Conservation (phyloP, 1,284 basidiomycete species). For the Cystobasidium sp. region DNA sequence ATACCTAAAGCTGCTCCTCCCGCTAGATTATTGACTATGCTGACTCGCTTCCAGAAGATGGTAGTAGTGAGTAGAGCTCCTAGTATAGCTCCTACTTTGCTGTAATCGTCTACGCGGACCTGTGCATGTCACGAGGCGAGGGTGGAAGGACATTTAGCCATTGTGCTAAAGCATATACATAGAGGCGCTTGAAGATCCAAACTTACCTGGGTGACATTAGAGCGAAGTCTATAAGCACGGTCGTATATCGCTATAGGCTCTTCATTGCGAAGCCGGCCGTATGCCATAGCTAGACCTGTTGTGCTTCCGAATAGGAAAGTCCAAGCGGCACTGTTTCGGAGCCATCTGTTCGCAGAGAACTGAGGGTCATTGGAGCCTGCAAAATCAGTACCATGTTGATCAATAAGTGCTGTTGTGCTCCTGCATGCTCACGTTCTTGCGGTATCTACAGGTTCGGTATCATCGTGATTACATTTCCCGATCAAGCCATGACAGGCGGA, state of each 20-base stretch:
- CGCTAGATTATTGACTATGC: conserved; percentile 42
- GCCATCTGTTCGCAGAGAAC: conserved; percentile 43
- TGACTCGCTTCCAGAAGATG: conserved; percentile 47
- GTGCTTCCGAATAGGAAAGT: conserved; percentile 35
- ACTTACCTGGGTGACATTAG: conserved; percentile 29
- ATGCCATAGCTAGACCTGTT: conserved; percentile 41
- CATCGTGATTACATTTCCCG: background rate
- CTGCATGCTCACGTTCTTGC: conserved; percentile 26
- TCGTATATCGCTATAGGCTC: conserved; percentile 37
- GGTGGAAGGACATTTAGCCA: background rate
- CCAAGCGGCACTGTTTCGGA: conserved; percentile 40
- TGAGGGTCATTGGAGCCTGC: background rate
- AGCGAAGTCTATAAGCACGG: conserved; percentile 30
- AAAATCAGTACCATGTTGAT: background rate
- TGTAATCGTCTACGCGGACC: conserved; percentile 41
- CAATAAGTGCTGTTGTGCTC: background rate
- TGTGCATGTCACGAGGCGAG: background rate
- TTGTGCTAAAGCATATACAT: background rate
- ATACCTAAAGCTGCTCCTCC: conserved; percentile 47
- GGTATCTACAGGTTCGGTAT: conserved; percentile 18
- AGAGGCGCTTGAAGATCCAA: too few species aligned
- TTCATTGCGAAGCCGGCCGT: conserved; percentile 36
- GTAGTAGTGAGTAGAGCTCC: conserved; percentile 46
- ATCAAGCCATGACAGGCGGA: conserved; percentile 2
- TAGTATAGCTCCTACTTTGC: conserved; percentile 37